phyloP scores from a whole-genome alignment of 2,329 filamentous ascomycete species.

The Nemania sp. region DNA sequence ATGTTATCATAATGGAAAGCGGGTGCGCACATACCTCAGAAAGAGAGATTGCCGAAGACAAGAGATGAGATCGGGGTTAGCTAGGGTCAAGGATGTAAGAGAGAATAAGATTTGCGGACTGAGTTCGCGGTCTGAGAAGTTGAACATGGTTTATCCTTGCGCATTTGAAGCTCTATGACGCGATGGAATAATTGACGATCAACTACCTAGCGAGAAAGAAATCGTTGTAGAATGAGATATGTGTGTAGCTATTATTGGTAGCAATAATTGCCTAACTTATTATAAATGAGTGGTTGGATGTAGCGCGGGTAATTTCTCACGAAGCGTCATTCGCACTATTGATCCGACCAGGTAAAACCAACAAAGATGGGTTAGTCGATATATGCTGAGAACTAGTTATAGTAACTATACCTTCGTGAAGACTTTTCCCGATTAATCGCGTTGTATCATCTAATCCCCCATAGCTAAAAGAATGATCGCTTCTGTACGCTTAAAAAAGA shows the following conservation, averaged over 20 bases:
- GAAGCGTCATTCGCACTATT: too few species aligned
- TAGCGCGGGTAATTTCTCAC: not conserved
- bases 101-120: slow-evolving; percentile 10
- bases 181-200: not conserved
- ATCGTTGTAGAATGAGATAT: not conserved
- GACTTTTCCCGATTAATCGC: not conserved
- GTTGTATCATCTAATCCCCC: not conserved
- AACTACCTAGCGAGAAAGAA: not conserved
- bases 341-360: too few species aligned
- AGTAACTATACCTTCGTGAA: not conserved
- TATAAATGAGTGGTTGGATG: not conserved
- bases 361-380: not conserved
- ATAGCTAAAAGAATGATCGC: not conserved
- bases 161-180: not conserved
- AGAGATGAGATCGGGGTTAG: not conserved
- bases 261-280: not conserved
- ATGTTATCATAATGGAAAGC: not conserved
- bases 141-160: not conserved
- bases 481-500: not conserved
- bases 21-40: not conserved
- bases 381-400: not conserved
- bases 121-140: not conserved
- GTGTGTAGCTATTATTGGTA: not conserved
- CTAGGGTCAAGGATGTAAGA: not conserved
- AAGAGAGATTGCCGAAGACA: not conserved